Evolutionary conservation across 2,329 filamentous ascomycete genomes (phyloP), one percentile per base, ranked within the genome.

Genomic region (Ceratocystiopsis sp.): DNA sequence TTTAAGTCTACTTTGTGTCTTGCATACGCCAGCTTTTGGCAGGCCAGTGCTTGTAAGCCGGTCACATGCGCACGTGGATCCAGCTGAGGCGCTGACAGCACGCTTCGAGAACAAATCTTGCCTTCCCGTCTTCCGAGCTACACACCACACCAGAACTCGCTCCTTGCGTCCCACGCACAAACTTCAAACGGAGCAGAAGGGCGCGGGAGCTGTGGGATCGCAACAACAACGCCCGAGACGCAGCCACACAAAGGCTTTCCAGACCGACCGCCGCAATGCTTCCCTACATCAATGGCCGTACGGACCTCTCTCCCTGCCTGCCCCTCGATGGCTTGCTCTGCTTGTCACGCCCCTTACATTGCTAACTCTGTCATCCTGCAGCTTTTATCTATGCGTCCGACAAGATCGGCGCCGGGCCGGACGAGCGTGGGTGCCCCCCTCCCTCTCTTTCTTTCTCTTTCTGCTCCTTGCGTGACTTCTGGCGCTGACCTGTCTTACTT

Each of bases 341-440:
- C 33, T 15, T 19, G 38, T 35, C 40, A 36, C 41, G 40, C 36
- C 35, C 6, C 16, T 39, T 2, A 14, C 11, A 21, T 13, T 16
- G 16, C 43, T 45, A 45, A 38, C 36, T 15, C 33, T 34, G 29
- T 14, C 33, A 10, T 7, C 18, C 12, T 40, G 14, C 46, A 69
- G 66, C 66, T 18, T 69, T 69, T 47, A 59, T 62, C 48, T 59
- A 61, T 42, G 50, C 65, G 42, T 58, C 60, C 40, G 58, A 55
- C 45, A 54, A 52, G 21, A 48, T 68, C n/a, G 66, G 66, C 41
- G 56, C 61, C 48, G 59, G 61, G 35, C 57, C 65, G 9, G 66
- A 69, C 54, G 66, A 69, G 49, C 57, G 66, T 68, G 55, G 49
- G 64, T 46, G 3, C 21, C 7, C 17, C 37, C 38, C n/a, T 9